Base-by-base conservation (phyloP, 2,329 filamentous ascomycete species). In the Aspergillus bombycis region DNA sequence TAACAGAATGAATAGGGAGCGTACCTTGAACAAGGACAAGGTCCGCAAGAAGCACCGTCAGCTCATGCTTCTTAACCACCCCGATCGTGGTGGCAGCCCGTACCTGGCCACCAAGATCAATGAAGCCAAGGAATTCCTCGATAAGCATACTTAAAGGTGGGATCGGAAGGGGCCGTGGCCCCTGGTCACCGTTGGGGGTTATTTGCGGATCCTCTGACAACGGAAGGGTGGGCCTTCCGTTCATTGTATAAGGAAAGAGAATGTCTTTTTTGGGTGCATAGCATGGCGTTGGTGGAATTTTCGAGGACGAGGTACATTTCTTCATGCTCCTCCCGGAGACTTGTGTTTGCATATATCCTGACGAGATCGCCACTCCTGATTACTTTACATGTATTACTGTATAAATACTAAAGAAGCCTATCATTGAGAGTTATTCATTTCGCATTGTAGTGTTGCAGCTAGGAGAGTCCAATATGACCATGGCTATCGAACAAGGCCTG, bases 71-170 rank as follows among this genome's bases (percentile, higher is more conserved):
- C 85, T 97, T 69, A 99, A 99, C 84, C 95, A 99, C 79, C 95
- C 95, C 67, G 95, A 99, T 84, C 91, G 95, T 75, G 95, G 95
- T 69, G 95, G 95, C 45, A 97, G 93, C 76, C 95, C 95, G 9
- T 99, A 98, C 77, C 83, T 99, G 52, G 95, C 95, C 16, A 97
- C 94, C 60, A 99, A 99, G 80, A 91, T 99, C 77, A 99, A 99
- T 81, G 95, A 99, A 79, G 95, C 95, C 45, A 99, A 99, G 80
- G 94, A 98, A 78, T 88, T 98, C 67, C 78, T 99, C 70, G 95
- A 99, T 77, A 97, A 97, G 80, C 83, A 82, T 59, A 64, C 64
- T 30, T 79, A 64, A 70, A 62, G 53, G 14, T 23, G 14, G 32
- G 19, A n/a, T 50, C 21, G 21, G n/a, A 36, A 26, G 10, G 30